Base-by-base conservation (phyloP, 805 yeast species). In the Lipomyces japonicus region DNA sequence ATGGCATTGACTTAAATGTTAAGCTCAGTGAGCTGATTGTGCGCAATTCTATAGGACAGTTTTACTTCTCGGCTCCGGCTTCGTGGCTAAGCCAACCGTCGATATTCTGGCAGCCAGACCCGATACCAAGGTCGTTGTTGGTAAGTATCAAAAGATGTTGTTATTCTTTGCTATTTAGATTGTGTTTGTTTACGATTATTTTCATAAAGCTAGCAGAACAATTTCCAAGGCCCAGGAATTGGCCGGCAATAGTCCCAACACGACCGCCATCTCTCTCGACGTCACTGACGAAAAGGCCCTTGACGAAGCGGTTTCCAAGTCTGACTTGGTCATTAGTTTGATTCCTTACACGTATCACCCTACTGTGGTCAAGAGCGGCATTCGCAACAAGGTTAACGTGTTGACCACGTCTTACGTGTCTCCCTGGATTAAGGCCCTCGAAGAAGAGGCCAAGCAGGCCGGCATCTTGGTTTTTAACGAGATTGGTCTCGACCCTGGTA, bases 381-480 rank as follows among this genome's bases (percentile, higher is more conserved):
- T 90, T 74, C 85, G 84, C 71, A 73, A 78, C 72, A 86, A 84
- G 70, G 79, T 89, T 67, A 51, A 61, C 46, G 91, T 85, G 37
- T 95, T 90, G 52, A 93, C 98, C 62, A 90, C 98, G 40, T 89
- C 97, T n/a, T 93, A 93, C 77, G 86, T 88, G 69, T 87, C 93
- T 60, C 58, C 55, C 21, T 50, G 56, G 21, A 54, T 57, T 39
- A 40, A 30, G 42, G 61, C 53, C 3, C 50, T 57, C 5, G 61
- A 56, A 28, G 56, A 50, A 26, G 50, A 44, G 48, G 55, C 89
- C 72, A 81, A 85, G 69, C 84, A 84, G 64, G 97, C 98, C 32
- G 98, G 98, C 53, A 90, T 93, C 64, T 81, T 91, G 46, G 97
- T 93, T 39, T 88, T 93, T 95, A 93, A 93, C 75, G 98, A 93